Base-by-base conservation (phyloP, 495 filamentous ascomycete genomes). In the Pyrenopolyporus hunteri region DNA sequence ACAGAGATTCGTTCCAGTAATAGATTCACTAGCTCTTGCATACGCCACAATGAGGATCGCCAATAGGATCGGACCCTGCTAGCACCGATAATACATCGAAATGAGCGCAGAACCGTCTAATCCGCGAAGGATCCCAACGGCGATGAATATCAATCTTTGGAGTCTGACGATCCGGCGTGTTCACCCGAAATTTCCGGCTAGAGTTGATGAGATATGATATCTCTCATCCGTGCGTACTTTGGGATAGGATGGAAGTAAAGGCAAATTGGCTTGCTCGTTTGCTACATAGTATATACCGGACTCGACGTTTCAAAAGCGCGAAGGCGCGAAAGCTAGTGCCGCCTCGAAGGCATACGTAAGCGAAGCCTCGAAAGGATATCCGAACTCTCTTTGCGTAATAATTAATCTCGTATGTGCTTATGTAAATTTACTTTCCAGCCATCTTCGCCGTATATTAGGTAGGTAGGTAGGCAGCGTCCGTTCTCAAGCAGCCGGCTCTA, bases 51-150 rank as follows among this genome's bases (percentile, higher is more conserved):
- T 35, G 17, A 17, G 11, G 35, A 36, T 8, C 2, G 17, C 63
- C 63, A 66, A 66, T 66, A 51, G 63, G 63, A 60, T 60, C 3
- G 13, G 44, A 45, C 5, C 63, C 51, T 60, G 25, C 10, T 23
- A 35, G 31, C 45, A 37, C 49, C 14, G 56, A 55, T 32, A 59
- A 59, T 50, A 59, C 31, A 51, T 37, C 4, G 26, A 29, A 45
- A 20, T 13, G 23, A 28, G 14, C 23, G 37, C n/a, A 22, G 42
- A 29, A 39, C 55, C 47, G 45, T 43, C 16, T 40, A 44, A 51
- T 47, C 48, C 32, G 53, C 32, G 37, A 51, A 46, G 16, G 13
- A 54, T 44, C n/a, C 26, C 50, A 31, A 33, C 39, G 44, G 44
- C 45, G 59, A 63, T 43, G 55, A 56, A 7, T 56, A 47, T 48